Conservation (phyloP, 805 yeast species). For the Candida palmyrensis region DNA sequence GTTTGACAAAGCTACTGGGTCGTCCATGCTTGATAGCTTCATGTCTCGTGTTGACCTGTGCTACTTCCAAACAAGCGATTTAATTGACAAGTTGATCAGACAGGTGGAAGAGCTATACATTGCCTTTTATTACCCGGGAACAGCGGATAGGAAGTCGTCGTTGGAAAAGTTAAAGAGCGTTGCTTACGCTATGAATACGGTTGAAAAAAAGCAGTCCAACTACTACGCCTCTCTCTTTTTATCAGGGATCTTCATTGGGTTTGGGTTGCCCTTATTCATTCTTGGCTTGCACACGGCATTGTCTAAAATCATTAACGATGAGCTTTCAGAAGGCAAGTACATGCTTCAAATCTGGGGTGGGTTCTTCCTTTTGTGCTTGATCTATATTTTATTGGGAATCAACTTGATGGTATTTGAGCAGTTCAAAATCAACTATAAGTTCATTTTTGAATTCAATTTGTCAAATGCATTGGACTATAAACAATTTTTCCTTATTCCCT, state of each 20-base stretch:
- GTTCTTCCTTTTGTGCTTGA: constrained; percentile 60
- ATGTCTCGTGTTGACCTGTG: constrained; percentile 53
- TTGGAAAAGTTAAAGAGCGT: constrained; percentile 56
- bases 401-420: constrained; percentile 70
- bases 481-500: constrained; percentile 63
- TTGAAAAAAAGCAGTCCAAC: constrained; percentile 19
- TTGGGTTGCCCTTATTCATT: constrained; percentile 62
- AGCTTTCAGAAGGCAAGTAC: constrained; percentile 50
- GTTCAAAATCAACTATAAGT: constrained; percentile 80
- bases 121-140: constrained; percentile 52
- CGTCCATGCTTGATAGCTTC: constrained; percentile 41
- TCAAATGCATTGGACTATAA: constrained; percentile 59
- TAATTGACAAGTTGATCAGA: constrained; percentile 56
- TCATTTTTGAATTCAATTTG: constrained; percentile 83
- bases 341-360: constrained; percentile 93
- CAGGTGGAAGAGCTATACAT: constrained; percentile 68
- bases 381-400: constrained; percentile 58
- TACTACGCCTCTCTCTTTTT: constrained; percentile 46
- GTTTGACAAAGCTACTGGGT: constrained; percentile 68
- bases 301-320: constrained; percentile 27
- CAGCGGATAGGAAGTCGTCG: constrained; percentile 56
- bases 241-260: constrained; percentile 68
- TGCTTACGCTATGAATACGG: constrained; percentile 33
- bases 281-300: constrained; percentile 55
- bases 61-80: constrained; percentile 60